These are phyloP conservation scores for Ulmus americana DNA, from an alignment of 331 rosid species.

Conservation along the genomic window DNA sequence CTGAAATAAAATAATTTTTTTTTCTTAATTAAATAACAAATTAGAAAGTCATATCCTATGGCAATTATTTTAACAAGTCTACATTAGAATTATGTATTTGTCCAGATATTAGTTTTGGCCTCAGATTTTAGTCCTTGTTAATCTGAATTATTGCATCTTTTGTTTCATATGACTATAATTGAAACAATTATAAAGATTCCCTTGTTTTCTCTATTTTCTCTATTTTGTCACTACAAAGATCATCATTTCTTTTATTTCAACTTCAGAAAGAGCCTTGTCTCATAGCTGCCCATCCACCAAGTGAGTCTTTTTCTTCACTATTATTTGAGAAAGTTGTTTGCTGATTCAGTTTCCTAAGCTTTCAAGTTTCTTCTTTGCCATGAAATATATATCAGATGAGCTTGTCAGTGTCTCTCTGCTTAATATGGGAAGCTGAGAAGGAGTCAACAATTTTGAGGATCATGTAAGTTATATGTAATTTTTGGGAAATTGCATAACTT, in stretches of 20 bases:
- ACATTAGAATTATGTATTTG: constrained; percentile 3
- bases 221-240: not conserved
- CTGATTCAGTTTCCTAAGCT: not conserved
- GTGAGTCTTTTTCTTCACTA: not conserved
- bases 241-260: not conserved
- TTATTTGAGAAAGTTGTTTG: too few relatives aligned
- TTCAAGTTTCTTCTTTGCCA: not conserved
- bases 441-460: not conserved
- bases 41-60: not conserved
- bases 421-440: not conserved
- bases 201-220: not conserved
- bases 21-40: not conserved
- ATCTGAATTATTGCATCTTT: not conserved
- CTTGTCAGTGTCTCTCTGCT: not conserved
- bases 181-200: constrained; percentile 6
- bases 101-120: constrained; percentile 2
- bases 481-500: too few relatives aligned
- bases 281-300: too few relatives aligned
- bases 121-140: not conserved
- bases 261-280: constrained; percentile 1
- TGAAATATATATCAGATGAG: constrained; percentile 1
- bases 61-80: not conserved
- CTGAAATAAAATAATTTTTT: too few relatives aligned
- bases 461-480: not conserved
- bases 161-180: constrained; percentile 7